Evolutionary conservation across 768 basidiomycete species (phyloP).

Genomic region (Suillus subluteus): DNA sequence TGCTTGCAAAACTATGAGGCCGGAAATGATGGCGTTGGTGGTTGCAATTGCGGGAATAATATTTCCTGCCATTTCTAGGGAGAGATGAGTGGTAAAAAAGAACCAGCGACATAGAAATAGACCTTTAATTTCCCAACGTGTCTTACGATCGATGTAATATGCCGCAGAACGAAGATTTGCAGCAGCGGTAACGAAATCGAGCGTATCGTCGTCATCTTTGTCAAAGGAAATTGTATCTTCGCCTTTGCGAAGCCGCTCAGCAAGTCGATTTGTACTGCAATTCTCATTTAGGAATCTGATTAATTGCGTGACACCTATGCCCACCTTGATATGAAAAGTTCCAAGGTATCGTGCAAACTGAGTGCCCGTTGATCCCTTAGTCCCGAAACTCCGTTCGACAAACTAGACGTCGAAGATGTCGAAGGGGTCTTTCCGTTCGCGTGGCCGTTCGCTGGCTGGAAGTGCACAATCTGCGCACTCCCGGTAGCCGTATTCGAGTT

Average conservation of each 20-base stretch:
- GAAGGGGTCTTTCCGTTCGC: conserved; percentile 18
- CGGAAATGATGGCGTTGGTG: conserved; percentile 96
- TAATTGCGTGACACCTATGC: conserved; percentile 13
- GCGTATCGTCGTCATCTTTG: conserved; percentile 96
- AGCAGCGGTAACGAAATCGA: conserved; percentile 95
- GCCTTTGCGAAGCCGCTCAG: conserved; percentile 64
- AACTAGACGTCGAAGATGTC: conserved; percentile 17
- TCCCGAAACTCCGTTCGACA: conserved; percentile 26
- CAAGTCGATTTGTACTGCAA: conserved; percentile 76
- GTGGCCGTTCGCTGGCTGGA: conserved; percentile 29
- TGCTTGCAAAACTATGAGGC: conserved; percentile 92
- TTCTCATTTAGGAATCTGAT: conserved; percentile 14
- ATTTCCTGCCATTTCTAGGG: conserved; percentile 97
- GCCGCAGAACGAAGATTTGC: conserved; percentile 91
- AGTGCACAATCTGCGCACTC: background rate
- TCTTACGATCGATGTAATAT: conserved; percentile 88
- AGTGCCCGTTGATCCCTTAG: conserved; percentile 86
- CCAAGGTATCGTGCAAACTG: conserved; percentile 77
- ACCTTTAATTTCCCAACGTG: conserved; percentile 98
- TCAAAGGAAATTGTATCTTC: conserved; percentile 86
- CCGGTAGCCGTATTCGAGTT: conserved; percentile 25
- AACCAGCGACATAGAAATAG: conserved; percentile 12
- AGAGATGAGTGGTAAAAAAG: background rate
- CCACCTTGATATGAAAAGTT: conserved; percentile 86
- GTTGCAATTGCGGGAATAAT: conserved; percentile 99